These are phyloP conservation scores for Chamaecrista fasciculata DNA, from an alignment of 306 rosid species.

Conservation along the genomic window DNA sequence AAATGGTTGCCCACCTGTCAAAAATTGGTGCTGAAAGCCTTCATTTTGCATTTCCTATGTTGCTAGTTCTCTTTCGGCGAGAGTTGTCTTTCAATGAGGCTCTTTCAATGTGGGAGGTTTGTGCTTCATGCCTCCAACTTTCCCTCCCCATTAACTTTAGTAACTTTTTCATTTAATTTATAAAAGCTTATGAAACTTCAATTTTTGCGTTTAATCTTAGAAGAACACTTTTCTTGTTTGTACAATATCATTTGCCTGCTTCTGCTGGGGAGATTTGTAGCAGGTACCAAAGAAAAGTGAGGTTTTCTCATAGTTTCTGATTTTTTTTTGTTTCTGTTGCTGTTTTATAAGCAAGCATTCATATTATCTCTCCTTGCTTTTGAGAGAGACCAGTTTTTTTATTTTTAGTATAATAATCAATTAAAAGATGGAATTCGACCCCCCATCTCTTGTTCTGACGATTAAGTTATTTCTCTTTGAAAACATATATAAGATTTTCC, in stretches of 20 bases:
- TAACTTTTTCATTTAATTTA: neutral
- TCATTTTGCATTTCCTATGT: slow-evolving; percentile 95
- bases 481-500: slow-evolving; percentile 7
- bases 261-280: slow-evolving; percentile 8
- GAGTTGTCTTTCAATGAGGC: slow-evolving; percentile 85
- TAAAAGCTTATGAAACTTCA: neutral
- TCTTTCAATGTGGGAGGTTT: slow-evolving; percentile 98
- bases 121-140: slow-evolving; percentile 27
- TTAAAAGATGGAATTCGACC: slow-evolving; percentile 7
- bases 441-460: slow-evolving; percentile 9
- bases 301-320: slow-evolving; percentile 18
- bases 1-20: slow-evolving; percentile 74
- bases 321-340: neutral
- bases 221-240: neutral
- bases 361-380: neutral
- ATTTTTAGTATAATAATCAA: slow-evolving; percentile 1
- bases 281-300: neutral
- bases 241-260: neutral
- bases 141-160: neutral
- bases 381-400: slow-evolving; percentile 22
- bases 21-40: slow-evolving; percentile 95
- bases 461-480: slow-evolving; percentile 21
- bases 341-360: slow-evolving; percentile 19
- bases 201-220: slow-evolving; percentile 1
- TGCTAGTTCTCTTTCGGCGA: slow-evolving; percentile 92